Conservation (phyloP, 306 rosid genomes). For the Citrullus amarus region DNA sequence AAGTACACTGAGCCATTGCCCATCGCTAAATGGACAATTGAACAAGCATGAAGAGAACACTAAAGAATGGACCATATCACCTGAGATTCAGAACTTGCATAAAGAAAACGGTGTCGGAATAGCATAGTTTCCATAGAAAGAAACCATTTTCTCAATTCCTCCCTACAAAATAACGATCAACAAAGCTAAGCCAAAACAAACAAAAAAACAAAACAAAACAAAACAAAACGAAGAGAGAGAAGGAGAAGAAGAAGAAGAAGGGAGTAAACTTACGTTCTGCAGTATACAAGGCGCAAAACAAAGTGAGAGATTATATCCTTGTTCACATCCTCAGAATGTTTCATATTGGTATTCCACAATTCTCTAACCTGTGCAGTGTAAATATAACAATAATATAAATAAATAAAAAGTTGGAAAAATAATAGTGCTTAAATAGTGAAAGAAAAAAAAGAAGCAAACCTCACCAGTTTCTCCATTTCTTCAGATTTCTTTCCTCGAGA, state of each 20-base stretch:
- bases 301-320: constrained; percentile 93
- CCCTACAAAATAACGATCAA: constrained; percentile 29
- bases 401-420: neutral
- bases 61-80: constrained; percentile 18
- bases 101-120: constrained; percentile 62
- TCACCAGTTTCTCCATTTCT: constrained; percentile 68
- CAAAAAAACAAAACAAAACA: too few species aligned
- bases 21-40: constrained; percentile 5
- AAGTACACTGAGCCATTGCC: neutral
- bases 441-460: neutral
- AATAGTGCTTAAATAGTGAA: neutral
- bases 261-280: constrained; percentile 54
- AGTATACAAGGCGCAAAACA: constrained; percentile 80
- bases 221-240: too few species aligned
- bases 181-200: neutral
- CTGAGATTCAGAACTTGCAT: constrained; percentile 47
- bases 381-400: neutral
- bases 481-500: constrained; percentile 82
- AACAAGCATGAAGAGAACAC: neutral
- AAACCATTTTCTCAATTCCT: constrained; percentile 93
- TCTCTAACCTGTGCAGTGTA: constrained; percentile 29
- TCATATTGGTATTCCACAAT: constrained; percentile 55
- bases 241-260: neutral
- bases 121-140: constrained; percentile 74
- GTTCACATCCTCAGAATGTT: constrained; percentile 51